phyloP scores from a whole-genome alignment of 495 filamentous ascomycete species.

The Hypoxylon lienhwacheense region DNA sequence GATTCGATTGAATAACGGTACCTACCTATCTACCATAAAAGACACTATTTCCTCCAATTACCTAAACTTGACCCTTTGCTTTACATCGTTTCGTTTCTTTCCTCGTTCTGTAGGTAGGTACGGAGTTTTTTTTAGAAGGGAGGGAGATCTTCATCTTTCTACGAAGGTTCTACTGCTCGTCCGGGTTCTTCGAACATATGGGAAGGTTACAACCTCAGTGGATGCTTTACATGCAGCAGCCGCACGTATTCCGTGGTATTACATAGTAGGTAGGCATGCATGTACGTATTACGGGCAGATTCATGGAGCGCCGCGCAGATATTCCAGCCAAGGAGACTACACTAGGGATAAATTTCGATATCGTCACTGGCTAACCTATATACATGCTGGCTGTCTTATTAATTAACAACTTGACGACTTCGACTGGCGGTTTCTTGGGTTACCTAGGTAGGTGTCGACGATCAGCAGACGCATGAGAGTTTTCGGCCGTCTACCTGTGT shows the following conservation, averaged over 20 bases:
- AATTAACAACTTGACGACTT: background rate
- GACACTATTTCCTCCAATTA: too few relatives aligned
- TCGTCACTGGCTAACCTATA: background rate
- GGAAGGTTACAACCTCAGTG: conserved; percentile 23
- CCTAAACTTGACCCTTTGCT: too few relatives aligned
- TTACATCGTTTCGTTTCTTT: too few relatives aligned
- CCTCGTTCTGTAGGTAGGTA: too few relatives aligned
- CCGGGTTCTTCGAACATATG: conserved; percentile 24
- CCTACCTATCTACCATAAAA: too few relatives aligned
- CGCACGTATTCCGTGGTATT: too few relatives aligned
- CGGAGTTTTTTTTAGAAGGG: too few relatives aligned
- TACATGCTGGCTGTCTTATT: background rate
- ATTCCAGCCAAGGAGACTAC: too few relatives aligned
- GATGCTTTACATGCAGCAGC: conserved; percentile 25
- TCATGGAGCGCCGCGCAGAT: too few relatives aligned
- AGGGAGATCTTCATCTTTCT: too few relatives aligned
- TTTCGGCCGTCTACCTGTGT: conserved; percentile 17
- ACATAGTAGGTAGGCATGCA: background rate
- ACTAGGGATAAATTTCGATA: too few relatives aligned
- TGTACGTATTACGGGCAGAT: conserved; percentile 1
- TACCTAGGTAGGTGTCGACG: background rate
- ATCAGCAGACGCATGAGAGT: conserved; percentile 18
- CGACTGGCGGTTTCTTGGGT: background rate
- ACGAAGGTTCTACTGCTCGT: conserved; percentile 9
- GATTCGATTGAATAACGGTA: too few relatives aligned